phyloP scores from a whole-genome alignment of 305 asterid species.

The Euphrasia arctica region DNA sequence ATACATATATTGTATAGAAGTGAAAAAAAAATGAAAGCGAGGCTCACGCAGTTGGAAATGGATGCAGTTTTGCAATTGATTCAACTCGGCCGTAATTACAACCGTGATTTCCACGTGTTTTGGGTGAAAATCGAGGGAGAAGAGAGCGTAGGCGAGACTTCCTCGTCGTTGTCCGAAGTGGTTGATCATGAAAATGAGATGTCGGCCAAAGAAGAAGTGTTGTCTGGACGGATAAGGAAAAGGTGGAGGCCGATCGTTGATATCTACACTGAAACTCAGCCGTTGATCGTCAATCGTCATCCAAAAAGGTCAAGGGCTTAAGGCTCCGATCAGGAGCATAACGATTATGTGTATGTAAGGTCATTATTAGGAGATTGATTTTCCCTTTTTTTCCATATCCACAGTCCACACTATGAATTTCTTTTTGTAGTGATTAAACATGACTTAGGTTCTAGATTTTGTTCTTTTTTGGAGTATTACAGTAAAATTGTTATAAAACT shows the following conservation, averaged over 20 bases:
- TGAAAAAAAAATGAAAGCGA: constrained; percentile 36
- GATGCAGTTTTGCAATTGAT: constrained; percentile 47
- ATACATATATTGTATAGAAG: not conserved
- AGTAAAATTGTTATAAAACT: not conserved
- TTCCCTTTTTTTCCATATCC: too few relatives aligned
- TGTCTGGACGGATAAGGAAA: constrained; percentile 26
- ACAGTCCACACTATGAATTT: too few relatives aligned
- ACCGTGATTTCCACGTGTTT: constrained; percentile 25
- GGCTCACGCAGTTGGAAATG: constrained; percentile 39
- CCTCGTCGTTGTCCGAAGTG: constrained; percentile 19
- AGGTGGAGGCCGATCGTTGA: constrained; percentile 32
- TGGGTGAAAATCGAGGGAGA: constrained; percentile 34
- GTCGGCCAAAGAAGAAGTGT: constrained; percentile 21
- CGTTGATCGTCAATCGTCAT: constrained; percentile 20
- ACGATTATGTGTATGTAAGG: too few relatives aligned
- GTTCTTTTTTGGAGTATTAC: not conserved
- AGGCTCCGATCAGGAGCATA: not conserved
- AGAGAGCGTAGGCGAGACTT: constrained; percentile 32
- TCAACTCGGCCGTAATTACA: constrained; percentile 27
- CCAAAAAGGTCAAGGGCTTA: constrained; percentile 21
- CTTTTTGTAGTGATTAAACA: not conserved
- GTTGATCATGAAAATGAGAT: constrained; percentile 17
- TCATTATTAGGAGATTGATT: too few relatives aligned
- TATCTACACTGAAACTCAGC: constrained; percentile 35
- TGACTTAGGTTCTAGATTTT: not conserved